Percentiles rank a stretch among this genome's conserved stretches.
Evolutionary conservation across 2,329 filamentous ascomycete genomes (phyloP).

Genomic region (Diplodia corticola): DNA sequence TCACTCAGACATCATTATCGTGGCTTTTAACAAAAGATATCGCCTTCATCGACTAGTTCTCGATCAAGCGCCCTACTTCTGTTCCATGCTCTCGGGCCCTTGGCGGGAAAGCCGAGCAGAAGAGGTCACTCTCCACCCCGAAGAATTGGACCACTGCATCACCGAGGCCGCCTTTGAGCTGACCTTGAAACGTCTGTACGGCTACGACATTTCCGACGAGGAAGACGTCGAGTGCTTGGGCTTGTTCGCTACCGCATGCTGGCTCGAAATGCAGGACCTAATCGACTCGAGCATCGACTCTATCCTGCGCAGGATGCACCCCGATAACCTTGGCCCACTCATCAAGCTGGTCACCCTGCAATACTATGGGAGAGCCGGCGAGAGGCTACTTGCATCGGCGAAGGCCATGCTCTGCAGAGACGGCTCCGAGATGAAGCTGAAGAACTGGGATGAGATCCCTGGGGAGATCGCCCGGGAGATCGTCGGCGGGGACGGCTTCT

Average conservation of each 20-base stretch:
- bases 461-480: constrained; percentile 60
- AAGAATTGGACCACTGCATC: constrained; percentile 56
- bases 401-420: constrained; percentile 60
- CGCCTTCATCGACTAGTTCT: constrained; percentile 56
- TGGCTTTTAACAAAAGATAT: constrained; percentile 55
- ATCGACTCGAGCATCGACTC: constrained; percentile 55
- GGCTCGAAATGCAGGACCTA: constrained; percentile 60
- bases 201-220: constrained; percentile 48
- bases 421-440: constrained; percentile 57
- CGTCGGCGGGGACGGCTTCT: constrained; percentile 60
- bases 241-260: constrained; percentile 58
- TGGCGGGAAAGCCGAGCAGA: constrained; percentile 56
- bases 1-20: constrained; percentile 56
- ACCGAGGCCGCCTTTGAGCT: constrained; percentile 56
- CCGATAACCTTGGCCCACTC: constrained; percentile 49
- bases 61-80: constrained; percentile 58
- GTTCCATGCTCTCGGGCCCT: constrained; percentile 55
- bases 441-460: constrained; percentile 59
- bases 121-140: constrained; percentile 54
- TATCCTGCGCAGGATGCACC: constrained; percentile 57
- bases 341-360: constrained; percentile 57
- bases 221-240: constrained; percentile 56
- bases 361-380: constrained; percentile 57
- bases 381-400: constrained; percentile 57
- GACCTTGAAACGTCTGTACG: constrained; percentile 56